Percentiles rank a stretch among this genome's conserved stretches.
These are phyloP conservation scores for Chaetomium globosum DNA, from an alignment of 2,329 filamentous ascomycete genomes.

Conservation along the genomic window DNA sequence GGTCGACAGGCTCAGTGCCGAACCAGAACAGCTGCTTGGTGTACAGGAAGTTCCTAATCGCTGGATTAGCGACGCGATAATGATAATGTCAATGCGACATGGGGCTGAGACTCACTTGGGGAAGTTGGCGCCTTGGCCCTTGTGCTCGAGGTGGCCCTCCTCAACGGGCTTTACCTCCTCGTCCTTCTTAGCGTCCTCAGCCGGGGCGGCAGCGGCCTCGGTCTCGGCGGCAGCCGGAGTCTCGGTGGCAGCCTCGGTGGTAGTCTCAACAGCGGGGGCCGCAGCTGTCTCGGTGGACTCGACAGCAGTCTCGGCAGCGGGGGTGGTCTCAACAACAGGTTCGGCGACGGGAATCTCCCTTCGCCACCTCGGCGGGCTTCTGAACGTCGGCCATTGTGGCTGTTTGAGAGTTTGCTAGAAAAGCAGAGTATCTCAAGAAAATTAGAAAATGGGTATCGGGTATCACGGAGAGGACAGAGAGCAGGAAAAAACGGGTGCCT, in stretches of 20 bases:
- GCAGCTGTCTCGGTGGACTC: slow-evolving; percentile 44
- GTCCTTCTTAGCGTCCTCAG: slow-evolving; percentile 45
- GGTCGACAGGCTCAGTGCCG: slow-evolving; percentile 70
- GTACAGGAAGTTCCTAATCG: slow-evolving; percentile 76
- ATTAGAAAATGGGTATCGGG: slow-evolving; percentile 38
- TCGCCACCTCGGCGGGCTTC: slow-evolving; percentile 66
- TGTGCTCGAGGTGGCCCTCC: slow-evolving; percentile 86
- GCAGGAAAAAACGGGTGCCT: slow-evolving; percentile 33
- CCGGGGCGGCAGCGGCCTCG: slow-evolving; percentile 27
- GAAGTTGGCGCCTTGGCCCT: slow-evolving; percentile 80
- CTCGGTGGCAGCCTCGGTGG: slow-evolving; percentile 38
- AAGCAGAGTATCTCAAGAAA: slow-evolving; percentile 38
- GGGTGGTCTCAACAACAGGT: slow-evolving; percentile 45
- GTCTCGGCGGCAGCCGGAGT: slow-evolving; percentile 38
- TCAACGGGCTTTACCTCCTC: slow-evolving; percentile 59
- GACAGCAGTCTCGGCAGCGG: slow-evolving; percentile 43
- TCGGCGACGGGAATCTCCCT: slow-evolving; percentile 52
- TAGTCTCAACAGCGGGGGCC: slow-evolving; percentile 44
- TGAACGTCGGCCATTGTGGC: slow-evolving; percentile 72
- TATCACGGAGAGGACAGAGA: slow-evolving; percentile 39
- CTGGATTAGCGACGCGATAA: slow-evolving; percentile 22
- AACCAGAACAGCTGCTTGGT: slow-evolving; percentile 95
- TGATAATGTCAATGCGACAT: slow-evolving; percentile 13
- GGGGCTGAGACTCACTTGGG: slow-evolving; percentile 71
- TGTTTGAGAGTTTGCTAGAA: slow-evolving; percentile 33